Evolutionary conservation across 495 filamentous ascomycete species (phyloP), one percentile per base, ranked within the genome.

Genomic region (Barbatosphaeria neglecta): DNA sequence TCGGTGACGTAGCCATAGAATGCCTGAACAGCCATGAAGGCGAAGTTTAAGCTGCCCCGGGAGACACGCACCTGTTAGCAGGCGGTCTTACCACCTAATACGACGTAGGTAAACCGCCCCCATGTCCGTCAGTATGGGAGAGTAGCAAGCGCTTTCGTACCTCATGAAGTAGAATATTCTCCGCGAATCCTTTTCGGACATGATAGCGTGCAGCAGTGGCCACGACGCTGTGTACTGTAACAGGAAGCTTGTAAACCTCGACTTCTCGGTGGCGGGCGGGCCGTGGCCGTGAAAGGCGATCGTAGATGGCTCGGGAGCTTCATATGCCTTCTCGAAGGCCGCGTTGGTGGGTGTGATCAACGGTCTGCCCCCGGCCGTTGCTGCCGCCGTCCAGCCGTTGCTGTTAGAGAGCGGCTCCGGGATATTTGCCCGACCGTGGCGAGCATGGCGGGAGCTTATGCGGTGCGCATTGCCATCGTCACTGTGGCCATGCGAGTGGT

Each of bases 81-180:
- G 11, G 23, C 13, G 3, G 4, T 6, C 27, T 11, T 15, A 28
- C 27, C 1, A 9, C 9, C n/a, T 40, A n/a, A n/a, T n/a, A n/a
- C n/a, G n/a, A n/a, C n/a, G n/a, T n/a, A n/a, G n/a, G n/a, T n/a
- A n/a, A n/a, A n/a, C n/a, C n/a, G n/a, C n/a, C n/a, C n/a, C n/a
- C n/a, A n/a, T n/a, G n/a, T n/a, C n/a, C n/a, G n/a, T n/a, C n/a
- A n/a, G n/a, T n/a, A n/a, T n/a, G n/a, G n/a, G n/a, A n/a, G n/a
- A n/a, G n/a, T n/a, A n/a, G n/a, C n/a, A n/a, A n/a, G n/a, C n/a
- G n/a, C n/a, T n/a, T n/a, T n/a, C n/a, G 51, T 69, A 92, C 88
- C 66, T 73, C 81, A 93, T 95, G 48, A 98, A 98, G 67, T 97
- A 99, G 55, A 94, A 90, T 49, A 99, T 99, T 23, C 92, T 78